Percentiles rank a stretch among this genome's conserved stretches.
These are phyloP conservation scores for Potentilla sterilis DNA, from an alignment of 306 rosid species.

Conservation along the genomic window DNA sequence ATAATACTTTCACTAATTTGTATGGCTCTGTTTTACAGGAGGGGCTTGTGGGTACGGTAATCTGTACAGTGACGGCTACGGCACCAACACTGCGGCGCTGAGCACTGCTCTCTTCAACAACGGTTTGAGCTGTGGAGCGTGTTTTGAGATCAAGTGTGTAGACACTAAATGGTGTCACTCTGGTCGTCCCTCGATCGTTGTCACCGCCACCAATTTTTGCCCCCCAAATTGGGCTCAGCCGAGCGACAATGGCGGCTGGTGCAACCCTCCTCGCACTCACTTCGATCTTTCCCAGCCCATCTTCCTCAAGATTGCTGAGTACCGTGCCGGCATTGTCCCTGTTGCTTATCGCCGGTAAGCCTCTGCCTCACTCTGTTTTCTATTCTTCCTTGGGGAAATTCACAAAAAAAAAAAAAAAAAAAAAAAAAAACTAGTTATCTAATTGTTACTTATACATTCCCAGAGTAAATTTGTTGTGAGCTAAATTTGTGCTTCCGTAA, in stretches of 20 bases:
- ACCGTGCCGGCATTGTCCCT: slow-evolving; percentile 88
- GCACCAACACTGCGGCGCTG: slow-evolving; percentile 77
- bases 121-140: slow-evolving; percentile 76
- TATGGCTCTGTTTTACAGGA: slow-evolving; percentile 32
- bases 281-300: slow-evolving; percentile 91
- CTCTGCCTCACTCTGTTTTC: not conserved
- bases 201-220: slow-evolving; percentile 83
- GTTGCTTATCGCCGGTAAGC: slow-evolving; percentile 70
- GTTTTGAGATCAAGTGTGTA: slow-evolving; percentile 69
- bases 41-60: slow-evolving; percentile 93
- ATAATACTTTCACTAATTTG: not conserved
- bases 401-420: not conserved
- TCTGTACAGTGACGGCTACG: slow-evolving; percentile 81
- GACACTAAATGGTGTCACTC: slow-evolving; percentile 71
- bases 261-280: slow-evolving; percentile 83
- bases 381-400: not conserved
- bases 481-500: too few relatives aligned
- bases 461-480: not conserved
- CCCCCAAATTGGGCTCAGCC: slow-evolving; percentile 63
- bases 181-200: slow-evolving; percentile 66
- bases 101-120: slow-evolving; percentile 80
- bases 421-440: not conserved
- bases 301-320: slow-evolving; percentile 79
- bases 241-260: slow-evolving; percentile 84
- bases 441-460: not conserved